A percentile compares a stretch with the other conserved stretches of the same genome.
Conservation (phyloP, 176 grass and related monocot species). For the Oryza australiensis region DNA sequence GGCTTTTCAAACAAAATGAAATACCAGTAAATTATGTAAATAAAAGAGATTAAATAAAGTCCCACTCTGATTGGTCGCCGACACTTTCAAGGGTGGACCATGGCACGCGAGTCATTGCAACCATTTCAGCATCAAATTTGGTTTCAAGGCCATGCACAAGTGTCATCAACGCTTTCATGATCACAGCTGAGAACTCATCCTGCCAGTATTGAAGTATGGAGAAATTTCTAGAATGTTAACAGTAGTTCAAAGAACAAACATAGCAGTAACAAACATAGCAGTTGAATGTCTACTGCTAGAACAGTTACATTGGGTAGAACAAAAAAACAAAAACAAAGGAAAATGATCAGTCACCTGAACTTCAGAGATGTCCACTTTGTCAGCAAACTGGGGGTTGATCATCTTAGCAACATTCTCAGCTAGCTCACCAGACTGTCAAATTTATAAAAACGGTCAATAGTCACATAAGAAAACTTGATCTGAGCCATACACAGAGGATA, state of each 20-base stretch:
- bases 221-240: slow-evolving; percentile 19
- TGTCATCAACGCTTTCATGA: slow-evolving; percentile 95
- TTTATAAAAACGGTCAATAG: slow-evolving; percentile 29
- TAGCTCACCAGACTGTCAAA: slow-evolving; percentile 80
- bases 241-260: slow-evolving; percentile 13
- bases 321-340: slow-evolving; percentile 13
- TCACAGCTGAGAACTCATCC: slow-evolving; percentile 95
- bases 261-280: background rate
- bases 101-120: slow-evolving; percentile 90
- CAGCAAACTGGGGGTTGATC: slow-evolving; percentile 77
- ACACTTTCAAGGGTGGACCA: slow-evolving; percentile 97
- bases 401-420: slow-evolving; percentile 98
- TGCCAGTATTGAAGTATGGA: slow-evolving; percentile 43
- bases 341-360: slow-evolving; percentile 69
- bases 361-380: slow-evolving; percentile 97
- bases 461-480: slow-evolving; percentile 16
- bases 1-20: slow-evolving; percentile 14
- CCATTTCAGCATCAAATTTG: slow-evolving; percentile 99
- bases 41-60: slow-evolving; percentile 27
- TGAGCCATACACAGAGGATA: background rate
- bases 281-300: slow-evolving; percentile 13
- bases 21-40: slow-evolving; percentile 20
- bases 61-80: slow-evolving; percentile 97
- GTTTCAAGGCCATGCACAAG: slow-evolving; percentile 97
- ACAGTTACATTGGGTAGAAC: slow-evolving; percentile 14